These are phyloP conservation scores for Pseudonitzschia delicatissima DNA, from an alignment of 108 stramenopile species.

Conservation along the genomic window DNA sequence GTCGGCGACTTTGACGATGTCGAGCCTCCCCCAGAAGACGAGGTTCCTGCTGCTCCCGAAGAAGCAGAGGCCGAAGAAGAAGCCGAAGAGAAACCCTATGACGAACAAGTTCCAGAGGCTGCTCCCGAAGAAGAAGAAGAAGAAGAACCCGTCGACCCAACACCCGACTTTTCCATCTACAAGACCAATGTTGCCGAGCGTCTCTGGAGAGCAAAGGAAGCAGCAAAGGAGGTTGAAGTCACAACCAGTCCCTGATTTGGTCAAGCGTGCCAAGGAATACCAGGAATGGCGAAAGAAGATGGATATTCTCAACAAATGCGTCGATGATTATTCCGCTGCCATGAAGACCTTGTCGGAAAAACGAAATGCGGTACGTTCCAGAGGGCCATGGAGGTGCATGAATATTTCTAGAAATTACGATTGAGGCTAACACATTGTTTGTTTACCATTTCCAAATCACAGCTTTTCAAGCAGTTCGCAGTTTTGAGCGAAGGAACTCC, in stretches of 20 bases:
- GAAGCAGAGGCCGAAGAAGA: not conserved
- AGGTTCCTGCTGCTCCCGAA: not conserved
- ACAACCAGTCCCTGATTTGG: conserved; percentile 20
- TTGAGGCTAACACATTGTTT: not conserved
- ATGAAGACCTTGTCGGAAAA: conserved; percentile 10
- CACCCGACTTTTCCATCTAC: conserved; percentile 6
- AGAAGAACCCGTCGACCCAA: not conserved
- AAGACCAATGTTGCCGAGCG: conserved; percentile 9
- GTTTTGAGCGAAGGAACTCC: conserved; percentile 17
- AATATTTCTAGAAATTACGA: not conserved
- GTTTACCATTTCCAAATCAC: not conserved
- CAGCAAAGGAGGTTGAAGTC: not conserved
- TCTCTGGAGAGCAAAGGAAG: conserved; percentile 10
- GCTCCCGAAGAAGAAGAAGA: not conserved
- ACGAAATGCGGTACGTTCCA: conserved; percentile 15
- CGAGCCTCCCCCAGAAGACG: not conserved
- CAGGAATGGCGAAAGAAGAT: conserved; percentile 24
- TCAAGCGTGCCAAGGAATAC: conserved; percentile 11
- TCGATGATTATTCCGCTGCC: conserved; percentile 19
- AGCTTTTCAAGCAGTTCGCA: conserved; percentile 17
- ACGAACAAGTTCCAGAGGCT: not conserved
- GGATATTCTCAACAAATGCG: conserved; percentile 6
- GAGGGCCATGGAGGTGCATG: not conserved
- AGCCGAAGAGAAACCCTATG: not conserved
- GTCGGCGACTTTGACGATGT: not conserved